Conservation (phyloP, 2,329 filamentous ascomycete species). For the Diplodia mutila region DNA sequence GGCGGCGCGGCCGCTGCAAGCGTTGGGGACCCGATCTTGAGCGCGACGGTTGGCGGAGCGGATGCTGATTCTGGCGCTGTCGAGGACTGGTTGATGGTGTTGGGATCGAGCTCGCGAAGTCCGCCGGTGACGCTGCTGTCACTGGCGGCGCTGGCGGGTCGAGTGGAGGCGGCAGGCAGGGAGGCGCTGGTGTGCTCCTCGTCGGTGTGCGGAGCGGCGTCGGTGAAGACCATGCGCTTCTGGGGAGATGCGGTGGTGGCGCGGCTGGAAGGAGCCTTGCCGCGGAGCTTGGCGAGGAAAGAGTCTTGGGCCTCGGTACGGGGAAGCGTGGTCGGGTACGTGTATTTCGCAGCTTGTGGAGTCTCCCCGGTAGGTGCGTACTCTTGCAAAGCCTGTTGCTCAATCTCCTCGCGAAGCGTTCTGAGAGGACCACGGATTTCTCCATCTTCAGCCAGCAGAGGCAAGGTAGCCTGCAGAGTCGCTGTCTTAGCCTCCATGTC, state of each 20-base stretch:
- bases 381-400: constrained; percentile 68
- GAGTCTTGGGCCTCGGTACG: constrained; percentile 68
- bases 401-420: constrained; percentile 71
- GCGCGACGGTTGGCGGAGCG: constrained; percentile 34
- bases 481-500: constrained; percentile 67
- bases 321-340: constrained; percentile 78
- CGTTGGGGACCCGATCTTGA: constrained; percentile 16
- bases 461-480: constrained; percentile 63
- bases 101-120: constrained; percentile 55
- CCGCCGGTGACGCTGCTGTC: constrained; percentile 34
- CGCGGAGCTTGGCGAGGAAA: constrained; percentile 55
- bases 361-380: constrained; percentile 86
- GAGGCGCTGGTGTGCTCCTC: constrained; percentile 34
- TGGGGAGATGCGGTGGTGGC: constrained; percentile 36
- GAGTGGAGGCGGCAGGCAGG: constrained; percentile 13
- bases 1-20: constrained; percentile 41
- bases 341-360: constrained; percentile 78
- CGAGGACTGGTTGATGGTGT: constrained; percentile 42
- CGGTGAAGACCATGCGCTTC: constrained; percentile 57
- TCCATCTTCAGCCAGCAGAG: constrained; percentile 58
- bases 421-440: constrained; percentile 70
- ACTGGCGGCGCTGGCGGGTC: constrained; percentile 32
- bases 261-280: constrained; percentile 33
- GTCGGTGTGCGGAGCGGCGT: constrained; percentile 40
- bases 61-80: constrained; percentile 31